A percentile compares a stretch with the other conserved stretches of the same genome.
Evolutionary conservation across 164 flowering plant species (phyloP).

Genomic region (Berberis thunbergii): DNA sequence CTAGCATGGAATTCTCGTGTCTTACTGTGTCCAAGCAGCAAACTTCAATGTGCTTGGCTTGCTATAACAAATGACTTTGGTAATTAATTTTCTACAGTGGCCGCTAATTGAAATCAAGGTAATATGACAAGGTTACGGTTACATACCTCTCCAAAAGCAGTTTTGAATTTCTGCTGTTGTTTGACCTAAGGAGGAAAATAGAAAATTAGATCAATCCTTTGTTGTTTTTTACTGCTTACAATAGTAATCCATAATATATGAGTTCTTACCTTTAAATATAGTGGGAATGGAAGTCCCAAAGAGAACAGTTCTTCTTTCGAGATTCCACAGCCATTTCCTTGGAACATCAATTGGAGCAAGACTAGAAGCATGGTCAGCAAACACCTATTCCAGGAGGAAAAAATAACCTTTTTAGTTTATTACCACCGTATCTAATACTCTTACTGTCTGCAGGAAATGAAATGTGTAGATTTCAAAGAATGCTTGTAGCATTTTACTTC

Average conservation of each 20-base stretch:
- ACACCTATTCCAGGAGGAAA: conserved; percentile 44
- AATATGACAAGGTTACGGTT: not conserved
- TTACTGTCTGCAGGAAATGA: not conserved
- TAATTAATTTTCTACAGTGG: too few relatives aligned
- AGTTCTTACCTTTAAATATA: conserved; percentile 72
- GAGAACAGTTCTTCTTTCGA: conserved; percentile 72
- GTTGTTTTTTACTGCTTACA: not conserved
- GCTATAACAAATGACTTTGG: not conserved
- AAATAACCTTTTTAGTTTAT: conserved; percentile 4
- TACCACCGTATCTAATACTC: not conserved
- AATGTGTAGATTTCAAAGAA: not conserved
- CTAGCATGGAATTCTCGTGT: not conserved
- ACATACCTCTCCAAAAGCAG: conserved; percentile 53
- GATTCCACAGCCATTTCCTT: conserved; percentile 71
- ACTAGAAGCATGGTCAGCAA: conserved; percentile 92
- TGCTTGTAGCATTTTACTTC: not conserved
- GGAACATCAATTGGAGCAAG: conserved; percentile 75
- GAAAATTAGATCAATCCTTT: not conserved
- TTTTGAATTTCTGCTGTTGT: conserved; percentile 27
- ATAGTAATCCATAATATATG: not conserved
- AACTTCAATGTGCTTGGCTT: not conserved
- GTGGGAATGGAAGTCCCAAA: conserved; percentile 81
- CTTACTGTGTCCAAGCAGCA: not conserved
- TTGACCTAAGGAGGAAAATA: conserved; percentile 7
- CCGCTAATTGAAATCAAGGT: not conserved